Base-by-base conservation (phyloP, 1,284 basidiomycete genomes). In the Malassezia equina region DNA sequence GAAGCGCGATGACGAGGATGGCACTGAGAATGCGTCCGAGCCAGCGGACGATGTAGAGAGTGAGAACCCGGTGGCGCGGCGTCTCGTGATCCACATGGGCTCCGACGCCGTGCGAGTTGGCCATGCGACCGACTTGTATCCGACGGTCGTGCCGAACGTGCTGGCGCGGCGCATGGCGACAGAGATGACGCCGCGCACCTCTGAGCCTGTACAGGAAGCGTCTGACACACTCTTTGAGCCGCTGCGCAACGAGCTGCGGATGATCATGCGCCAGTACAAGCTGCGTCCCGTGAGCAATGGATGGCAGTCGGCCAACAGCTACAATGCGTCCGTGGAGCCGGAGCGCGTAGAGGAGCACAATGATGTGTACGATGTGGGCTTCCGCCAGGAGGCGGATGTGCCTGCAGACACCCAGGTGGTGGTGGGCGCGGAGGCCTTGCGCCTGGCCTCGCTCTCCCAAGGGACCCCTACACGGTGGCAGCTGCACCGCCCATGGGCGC, bases 81-180 rank as follows among this genome's bases (percentile, higher is more conserved):
- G 77, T 21, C 76, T 99, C 54, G 85, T 99, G 33, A 86, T 99
- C 52, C 94, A 99, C 68, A 90, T 88, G 2, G 94, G 94, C 23
- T 91, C 90, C 2, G 81, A 87, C 25, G 85, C 79, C 67, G 77
- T 95, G 31, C 84, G 90, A 25, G 83, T 99, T 44, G 94, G 94
- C 24, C 82, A 83, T 66, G 90, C 91, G 0, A 86, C 84, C n/a
- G 90, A 95, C 68, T 82, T 87, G 25, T 83, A 80, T 31, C 90
- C 90, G 9, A 69, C 84, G 23, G 75, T 81, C 8, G 77, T 93
- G 17, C 85, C 86, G 2, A 84, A 82, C 69, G 85, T 88, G 24
- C 83, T 93, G 60, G 90, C 89, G 3, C 70, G 78, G 27, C 45
- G 61, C 7, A 15, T 39, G 33, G 7, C 47, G 13, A 19, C 29